phyloP scores from a whole-genome alignment of 208 protist genomes.

The Trichomonas vaginalis region DNA sequence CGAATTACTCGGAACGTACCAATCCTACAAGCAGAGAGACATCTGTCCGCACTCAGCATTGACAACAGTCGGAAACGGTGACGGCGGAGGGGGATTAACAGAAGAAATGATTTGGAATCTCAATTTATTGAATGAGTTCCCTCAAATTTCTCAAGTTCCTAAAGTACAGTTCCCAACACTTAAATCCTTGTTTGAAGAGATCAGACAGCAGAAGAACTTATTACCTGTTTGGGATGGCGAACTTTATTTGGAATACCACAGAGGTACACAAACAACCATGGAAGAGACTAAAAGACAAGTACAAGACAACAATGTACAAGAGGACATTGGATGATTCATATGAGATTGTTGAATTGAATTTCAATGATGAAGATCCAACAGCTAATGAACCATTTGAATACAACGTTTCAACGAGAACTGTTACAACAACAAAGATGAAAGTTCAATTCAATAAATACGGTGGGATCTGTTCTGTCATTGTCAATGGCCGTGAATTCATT shows the following conservation, averaged over 20 bases:
- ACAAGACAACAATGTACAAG: background rate
- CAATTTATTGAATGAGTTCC: background rate
- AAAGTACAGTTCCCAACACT: background rate
- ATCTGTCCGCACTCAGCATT: background rate
- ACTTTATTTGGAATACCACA: constrained; percentile 25
- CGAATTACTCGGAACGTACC: background rate
- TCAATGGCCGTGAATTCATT: background rate
- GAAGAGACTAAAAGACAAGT: constrained; percentile 1
- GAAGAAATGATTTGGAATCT: constrained; percentile 20
- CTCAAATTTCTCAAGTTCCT: background rate
- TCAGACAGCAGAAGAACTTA: background rate
- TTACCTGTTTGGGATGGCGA: constrained; percentile 2
- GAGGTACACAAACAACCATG: constrained; percentile 21
- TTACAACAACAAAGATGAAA: background rate
- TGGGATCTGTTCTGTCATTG: background rate
- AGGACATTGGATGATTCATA: background rate
- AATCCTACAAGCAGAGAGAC: background rate
- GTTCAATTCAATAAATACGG: background rate
- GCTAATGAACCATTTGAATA: background rate
- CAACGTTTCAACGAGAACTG: background rate
- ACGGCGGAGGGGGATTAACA: constrained; percentile 24
- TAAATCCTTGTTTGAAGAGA: background rate
- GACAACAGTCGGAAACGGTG: constrained; percentile 12
- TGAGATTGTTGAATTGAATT: background rate
- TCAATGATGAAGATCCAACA: background rate